phyloP scores from a whole-genome alignment of 257 asterid genomes.

The Solanum chmielewskii region DNA sequence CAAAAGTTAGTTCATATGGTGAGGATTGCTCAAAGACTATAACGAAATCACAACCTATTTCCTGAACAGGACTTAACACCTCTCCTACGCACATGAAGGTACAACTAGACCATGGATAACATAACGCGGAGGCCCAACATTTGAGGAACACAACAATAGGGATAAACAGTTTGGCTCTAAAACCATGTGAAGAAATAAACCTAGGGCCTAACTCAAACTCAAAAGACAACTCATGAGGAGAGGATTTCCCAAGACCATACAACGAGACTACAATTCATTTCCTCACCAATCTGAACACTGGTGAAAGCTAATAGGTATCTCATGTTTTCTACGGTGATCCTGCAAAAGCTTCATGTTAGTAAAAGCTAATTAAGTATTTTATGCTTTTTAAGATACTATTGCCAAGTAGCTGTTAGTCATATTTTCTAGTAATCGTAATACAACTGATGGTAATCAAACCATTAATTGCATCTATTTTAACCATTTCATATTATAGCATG shows the following conservation, averaged over 20 bases:
- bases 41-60: not conserved
- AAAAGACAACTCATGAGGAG: not conserved
- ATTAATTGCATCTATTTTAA: not conserved
- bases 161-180: not conserved
- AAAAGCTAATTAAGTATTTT: not conserved
- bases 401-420: not conserved
- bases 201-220: not conserved
- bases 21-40: not conserved
- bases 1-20: not conserved
- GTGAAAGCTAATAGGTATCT: not conserved
- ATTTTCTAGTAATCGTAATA: not conserved
- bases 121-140: not conserved
- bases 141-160: not conserved
- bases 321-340: not conserved
- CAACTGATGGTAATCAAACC: not conserved
- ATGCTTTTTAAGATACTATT: not conserved
- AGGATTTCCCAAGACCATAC: not conserved
- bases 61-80: not conserved
- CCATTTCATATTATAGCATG: not conserved
- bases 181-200: not conserved
- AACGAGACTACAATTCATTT: not conserved
- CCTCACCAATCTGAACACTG: not conserved
- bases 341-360: not conserved
- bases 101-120: not conserved
- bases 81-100: not conserved